Conservation (phyloP, 805 yeast genomes). For the Candida odintsovae region DNA sequence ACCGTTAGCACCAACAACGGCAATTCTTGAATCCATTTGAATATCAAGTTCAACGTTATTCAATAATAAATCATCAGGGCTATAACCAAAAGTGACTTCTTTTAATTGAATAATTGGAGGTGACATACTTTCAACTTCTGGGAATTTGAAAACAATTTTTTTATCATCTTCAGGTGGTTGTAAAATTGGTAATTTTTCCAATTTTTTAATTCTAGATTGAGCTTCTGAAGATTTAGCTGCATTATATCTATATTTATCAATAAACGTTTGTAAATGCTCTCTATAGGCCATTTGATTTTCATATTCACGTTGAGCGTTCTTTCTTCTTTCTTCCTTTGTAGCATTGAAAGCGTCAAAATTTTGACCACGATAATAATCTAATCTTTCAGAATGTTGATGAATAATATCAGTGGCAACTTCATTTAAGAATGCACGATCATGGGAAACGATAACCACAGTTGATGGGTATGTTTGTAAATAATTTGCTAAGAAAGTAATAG, state of each 20-base stretch:
- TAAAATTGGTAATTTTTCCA: slow-evolving; percentile 87
- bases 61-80: slow-evolving; percentile 56
- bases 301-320: slow-evolving; percentile 89
- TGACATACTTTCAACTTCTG: slow-evolving; percentile 88
- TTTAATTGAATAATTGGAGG: slow-evolving; percentile 91
- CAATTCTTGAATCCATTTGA: slow-evolving; percentile 91
- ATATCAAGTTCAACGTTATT: slow-evolving; percentile 82
- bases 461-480: slow-evolving; percentile 87
- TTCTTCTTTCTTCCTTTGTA: slow-evolving; percentile 91
- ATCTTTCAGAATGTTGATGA: slow-evolving; percentile 94
- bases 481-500: slow-evolving; percentile 87
- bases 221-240: slow-evolving; percentile 98
- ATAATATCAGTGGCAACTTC: slow-evolving; percentile 98
- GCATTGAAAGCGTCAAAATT: slow-evolving; percentile 90
- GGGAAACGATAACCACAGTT: slow-evolving; percentile 93
- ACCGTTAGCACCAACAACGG: slow-evolving; percentile 98
- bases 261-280: slow-evolving; percentile 87
- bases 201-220: slow-evolving; percentile 93
- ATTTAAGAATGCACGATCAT: slow-evolving; percentile 93
- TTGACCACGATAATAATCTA: slow-evolving; percentile 92
- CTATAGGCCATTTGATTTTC: slow-evolving; percentile 97
- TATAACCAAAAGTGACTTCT: slow-evolving; percentile 82
- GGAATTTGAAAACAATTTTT: slow-evolving; percentile 79
- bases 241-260: slow-evolving; percentile 94
- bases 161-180: slow-evolving; percentile 95